Percentiles rank a stretch among this genome's conserved stretches.
Evolutionary conservation across 805 yeast species (phyloP).

Genomic region (Myxozyma vanderwaltii): DNA sequence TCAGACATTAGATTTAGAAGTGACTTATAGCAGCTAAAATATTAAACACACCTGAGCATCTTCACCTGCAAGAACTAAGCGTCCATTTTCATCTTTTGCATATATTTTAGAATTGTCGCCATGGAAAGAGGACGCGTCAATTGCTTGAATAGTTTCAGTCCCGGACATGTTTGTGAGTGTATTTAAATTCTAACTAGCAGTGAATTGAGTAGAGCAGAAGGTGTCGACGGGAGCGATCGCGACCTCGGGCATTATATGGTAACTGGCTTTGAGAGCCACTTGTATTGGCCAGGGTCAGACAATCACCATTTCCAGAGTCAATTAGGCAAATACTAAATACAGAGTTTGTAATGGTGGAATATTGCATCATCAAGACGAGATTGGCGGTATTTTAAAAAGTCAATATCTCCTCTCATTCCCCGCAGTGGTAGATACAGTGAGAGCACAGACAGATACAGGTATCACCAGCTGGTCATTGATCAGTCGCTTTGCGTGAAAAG

Average conservation of each 20-base stretch:
- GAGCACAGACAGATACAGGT: neutral
- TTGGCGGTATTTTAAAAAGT: neutral
- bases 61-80: conserved; percentile 24
- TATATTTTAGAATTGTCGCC: conserved; percentile 22
- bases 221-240: no score
- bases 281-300: no score
- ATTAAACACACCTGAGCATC: conserved; percentile 4
- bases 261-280: no score
- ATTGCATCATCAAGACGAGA: neutral
- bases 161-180: neutral
- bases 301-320: neutral
- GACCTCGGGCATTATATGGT: no score
- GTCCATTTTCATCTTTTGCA: conserved; percentile 14
- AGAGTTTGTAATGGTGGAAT: neutral
- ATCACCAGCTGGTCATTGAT: no score
- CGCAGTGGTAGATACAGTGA: neutral
- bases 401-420: neutral
- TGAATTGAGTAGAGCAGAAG: no score
- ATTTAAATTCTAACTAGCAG: no score
- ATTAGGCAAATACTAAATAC: neutral
- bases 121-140: conserved; percentile 34
- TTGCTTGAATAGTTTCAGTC: conserved; percentile 27
- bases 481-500: no score
- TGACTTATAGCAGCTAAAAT: neutral
- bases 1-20: neutral